phyloP scores from a whole-genome alignment of 306 rosid species.

The Prunus campanulata region DNA sequence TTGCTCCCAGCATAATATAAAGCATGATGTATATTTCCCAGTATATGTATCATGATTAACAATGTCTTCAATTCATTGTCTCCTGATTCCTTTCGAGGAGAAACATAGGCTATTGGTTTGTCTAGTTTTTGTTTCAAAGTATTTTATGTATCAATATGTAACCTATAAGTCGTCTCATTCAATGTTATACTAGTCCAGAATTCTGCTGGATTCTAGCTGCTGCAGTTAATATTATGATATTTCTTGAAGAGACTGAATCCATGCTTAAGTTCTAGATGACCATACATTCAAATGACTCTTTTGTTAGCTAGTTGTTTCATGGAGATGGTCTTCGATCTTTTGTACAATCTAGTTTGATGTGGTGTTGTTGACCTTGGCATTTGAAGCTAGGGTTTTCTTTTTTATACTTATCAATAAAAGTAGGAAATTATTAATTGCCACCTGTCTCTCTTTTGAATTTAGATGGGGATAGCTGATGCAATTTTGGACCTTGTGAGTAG shows the following conservation, averaged over 20 bases:
- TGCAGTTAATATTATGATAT: neutral
- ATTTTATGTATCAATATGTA: neutral
- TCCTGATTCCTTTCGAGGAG: neutral
- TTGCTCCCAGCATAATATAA: neutral
- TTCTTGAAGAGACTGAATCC: neutral
- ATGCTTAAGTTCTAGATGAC: neutral
- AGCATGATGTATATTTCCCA: neutral
- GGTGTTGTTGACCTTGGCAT: neutral
- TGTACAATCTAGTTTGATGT: neutral
- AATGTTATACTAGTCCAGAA: neutral
- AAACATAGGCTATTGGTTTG: neutral
- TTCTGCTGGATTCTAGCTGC: neutral
- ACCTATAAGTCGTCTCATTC: neutral
- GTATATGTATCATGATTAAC: neutral
- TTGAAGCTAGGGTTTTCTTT: neutral
- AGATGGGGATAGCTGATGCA: slow-evolving; percentile 98
- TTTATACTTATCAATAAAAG: neutral
- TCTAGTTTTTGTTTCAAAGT: neutral
- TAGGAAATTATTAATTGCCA: neutral
- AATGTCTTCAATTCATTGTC: neutral
- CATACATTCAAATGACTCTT: neutral
- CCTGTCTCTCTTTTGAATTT: slow-evolving; percentile 27
- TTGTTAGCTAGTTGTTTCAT: neutral
- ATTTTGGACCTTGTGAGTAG: slow-evolving; percentile 97
- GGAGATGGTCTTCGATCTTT: neutral